A percentile compares a stretch with the other conserved stretches of the same genome.
Conservation (phyloP, 371 early-diverging fungal genomes). For the Nematocida ausubeli region DNA sequence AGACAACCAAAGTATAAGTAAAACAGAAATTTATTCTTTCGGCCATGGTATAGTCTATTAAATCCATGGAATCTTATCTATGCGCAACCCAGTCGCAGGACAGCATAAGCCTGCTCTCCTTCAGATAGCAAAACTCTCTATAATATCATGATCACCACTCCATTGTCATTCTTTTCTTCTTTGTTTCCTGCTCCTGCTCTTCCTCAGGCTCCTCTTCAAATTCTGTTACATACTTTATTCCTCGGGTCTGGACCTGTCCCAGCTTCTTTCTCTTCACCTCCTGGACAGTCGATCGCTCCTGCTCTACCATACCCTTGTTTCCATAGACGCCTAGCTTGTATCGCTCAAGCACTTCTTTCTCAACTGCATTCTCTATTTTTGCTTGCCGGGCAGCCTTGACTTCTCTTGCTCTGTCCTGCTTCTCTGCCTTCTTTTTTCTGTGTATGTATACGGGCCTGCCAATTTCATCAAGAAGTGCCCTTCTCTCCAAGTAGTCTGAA, state of each 20-base stretch:
- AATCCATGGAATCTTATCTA: too few relatives aligned
- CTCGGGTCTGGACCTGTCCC: slow-evolving; percentile 43
- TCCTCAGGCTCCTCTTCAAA: slow-evolving; percentile 60
- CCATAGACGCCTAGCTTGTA: slow-evolving; percentile 79
- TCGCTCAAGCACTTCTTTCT: slow-evolving; percentile 88
- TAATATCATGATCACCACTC: slow-evolving; percentile 23
- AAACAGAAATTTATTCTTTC: too few relatives aligned
- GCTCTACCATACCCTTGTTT: slow-evolving; percentile 78
- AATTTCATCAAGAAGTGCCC: slow-evolving; percentile 80
- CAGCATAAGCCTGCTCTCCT: too few relatives aligned
- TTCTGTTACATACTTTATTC: slow-evolving; percentile 60
- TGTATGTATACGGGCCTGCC: slow-evolving; percentile 66
- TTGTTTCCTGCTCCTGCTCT: slow-evolving; percentile 17
- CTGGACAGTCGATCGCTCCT: slow-evolving; percentile 60
- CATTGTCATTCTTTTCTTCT: slow-evolving; percentile 23
- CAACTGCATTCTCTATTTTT: slow-evolving; percentile 84
- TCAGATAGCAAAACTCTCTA: too few relatives aligned
- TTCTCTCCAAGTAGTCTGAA: slow-evolving; percentile 86
- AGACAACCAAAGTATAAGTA: too few relatives aligned
- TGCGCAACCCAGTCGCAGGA: too few relatives aligned
- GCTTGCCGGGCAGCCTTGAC: slow-evolving; percentile 84
- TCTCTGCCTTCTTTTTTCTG: slow-evolving; percentile 83
- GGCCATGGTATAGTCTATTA: too few relatives aligned
- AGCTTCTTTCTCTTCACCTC: slow-evolving; percentile 66
- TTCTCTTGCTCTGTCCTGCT: slow-evolving; percentile 82